These are phyloP conservation scores for Kuraishia piskuri DNA, from an alignment of 805 yeast genomes.

Conservation along the genomic window DNA sequence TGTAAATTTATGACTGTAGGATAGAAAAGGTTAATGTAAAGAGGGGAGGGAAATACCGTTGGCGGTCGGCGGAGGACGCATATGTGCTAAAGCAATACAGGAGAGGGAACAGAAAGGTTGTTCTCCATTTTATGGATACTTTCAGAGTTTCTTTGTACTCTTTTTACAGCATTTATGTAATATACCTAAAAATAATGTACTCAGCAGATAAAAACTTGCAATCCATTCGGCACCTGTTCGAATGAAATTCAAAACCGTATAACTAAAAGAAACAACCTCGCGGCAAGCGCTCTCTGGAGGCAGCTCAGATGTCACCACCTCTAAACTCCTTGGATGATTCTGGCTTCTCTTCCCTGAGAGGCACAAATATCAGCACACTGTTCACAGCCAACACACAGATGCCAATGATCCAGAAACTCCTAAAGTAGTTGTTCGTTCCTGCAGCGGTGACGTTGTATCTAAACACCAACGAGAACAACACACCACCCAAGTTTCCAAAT, in stretches of 20 bases:
- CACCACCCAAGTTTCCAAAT: slow-evolving; percentile 27
- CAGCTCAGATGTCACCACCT: not conserved
- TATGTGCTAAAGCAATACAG: too few species aligned
- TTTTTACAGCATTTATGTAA: too few species aligned
- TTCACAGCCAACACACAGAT: slow-evolving; percentile 18
- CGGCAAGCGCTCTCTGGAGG: too few species aligned
- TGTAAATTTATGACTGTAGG: too few species aligned
- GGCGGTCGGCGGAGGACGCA: too few species aligned
- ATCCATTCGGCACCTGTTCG: not conserved
- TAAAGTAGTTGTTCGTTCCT: slow-evolving; percentile 20
- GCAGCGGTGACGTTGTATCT: slow-evolving; percentile 16
- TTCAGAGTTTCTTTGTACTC: too few species aligned
- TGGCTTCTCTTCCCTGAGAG: slow-evolving; percentile 18
- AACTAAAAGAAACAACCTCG: too few species aligned
- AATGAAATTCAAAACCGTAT: too few species aligned
- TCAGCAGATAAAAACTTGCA: not conserved
- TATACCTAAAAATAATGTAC: too few species aligned
- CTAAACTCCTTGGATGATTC: not conserved
- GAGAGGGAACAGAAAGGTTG: too few species aligned
- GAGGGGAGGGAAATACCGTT: not conserved
- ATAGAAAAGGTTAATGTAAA: too few species aligned
- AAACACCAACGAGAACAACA: slow-evolving; percentile 25
- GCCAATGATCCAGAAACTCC: slow-evolving; percentile 25
- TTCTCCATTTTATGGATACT: too few species aligned
- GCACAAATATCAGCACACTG: slow-evolving; percentile 12